phyloP scores from a whole-genome alignment of 2,329 filamentous ascomycete genomes.

The Nigrospora sphaerica region DNA sequence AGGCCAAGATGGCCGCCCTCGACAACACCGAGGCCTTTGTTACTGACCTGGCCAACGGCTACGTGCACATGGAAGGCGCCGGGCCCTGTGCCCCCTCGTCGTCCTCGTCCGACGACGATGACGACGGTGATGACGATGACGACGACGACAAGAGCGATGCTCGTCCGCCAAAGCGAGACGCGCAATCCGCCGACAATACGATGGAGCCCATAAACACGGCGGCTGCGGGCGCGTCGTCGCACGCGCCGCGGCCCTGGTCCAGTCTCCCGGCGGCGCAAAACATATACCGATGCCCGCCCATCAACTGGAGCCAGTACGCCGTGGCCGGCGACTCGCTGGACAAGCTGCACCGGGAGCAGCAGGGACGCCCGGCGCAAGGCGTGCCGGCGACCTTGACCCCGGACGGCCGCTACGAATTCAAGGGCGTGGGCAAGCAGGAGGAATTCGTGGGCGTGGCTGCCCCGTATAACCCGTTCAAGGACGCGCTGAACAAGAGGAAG shows the following conservation, averaged over 20 bases:
- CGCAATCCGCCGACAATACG: background rate
- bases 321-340: slow-evolving; percentile 81
- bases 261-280: slow-evolving; percentile 71
- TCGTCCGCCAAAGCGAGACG: background rate
- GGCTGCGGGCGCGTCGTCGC: background rate
- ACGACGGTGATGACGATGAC: slow-evolving; percentile 20
- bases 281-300: slow-evolving; percentile 75
- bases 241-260: slow-evolving; percentile 40
- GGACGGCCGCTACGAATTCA: slow-evolving; percentile 45
- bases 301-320: slow-evolving; percentile 94
- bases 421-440: slow-evolving; percentile 30
- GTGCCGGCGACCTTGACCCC: slow-evolving; percentile 36
- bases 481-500: slow-evolving; percentile 34
- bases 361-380: slow-evolving; percentile 53
- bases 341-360: slow-evolving; percentile 76
- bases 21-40: slow-evolving; percentile 66
- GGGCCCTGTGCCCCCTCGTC: background rate
- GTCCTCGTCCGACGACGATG: background rate
- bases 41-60: slow-evolving; percentile 57
- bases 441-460: slow-evolving; percentile 45
- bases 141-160: background rate
- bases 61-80: slow-evolving; percentile 34
- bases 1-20: slow-evolving; percentile 64
- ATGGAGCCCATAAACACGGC: background rate
- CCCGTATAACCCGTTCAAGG: slow-evolving; percentile 47